Percentiles rank a stretch among this genome's conserved stretches.
These are phyloP conservation scores for Trypanosoma congolense DNA, from an alignment of 208 protist genomes.

Conservation along the genomic window DNA sequence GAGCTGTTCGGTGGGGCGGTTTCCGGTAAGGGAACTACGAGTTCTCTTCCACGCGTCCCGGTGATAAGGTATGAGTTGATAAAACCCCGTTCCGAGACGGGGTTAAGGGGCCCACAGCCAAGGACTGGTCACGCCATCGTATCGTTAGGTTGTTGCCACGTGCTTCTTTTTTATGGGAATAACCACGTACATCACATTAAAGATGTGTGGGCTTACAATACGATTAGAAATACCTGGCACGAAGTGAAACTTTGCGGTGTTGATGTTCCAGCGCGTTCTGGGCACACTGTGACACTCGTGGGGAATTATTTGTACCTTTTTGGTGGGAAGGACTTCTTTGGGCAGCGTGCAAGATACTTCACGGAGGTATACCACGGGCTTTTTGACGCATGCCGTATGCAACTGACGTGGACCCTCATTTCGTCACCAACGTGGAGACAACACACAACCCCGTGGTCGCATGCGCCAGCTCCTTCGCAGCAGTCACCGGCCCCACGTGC, in stretches of 20 bases:
- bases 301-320: constrained; percentile 16
- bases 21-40: not conserved
- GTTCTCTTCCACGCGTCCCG: not conserved
- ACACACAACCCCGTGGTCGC: not conserved
- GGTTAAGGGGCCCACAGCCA: not conserved
- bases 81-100: not conserved
- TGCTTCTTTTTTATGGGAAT: constrained; percentile 24
- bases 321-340: constrained; percentile 22
- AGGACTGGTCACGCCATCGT: constrained; percentile 19
- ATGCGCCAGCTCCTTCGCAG: no score
- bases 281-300: constrained; percentile 19
- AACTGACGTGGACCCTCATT: constrained; percentile 13
- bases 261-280: constrained; percentile 15
- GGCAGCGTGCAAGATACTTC: not conserved
- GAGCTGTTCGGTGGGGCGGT: not conserved
- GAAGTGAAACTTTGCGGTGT: constrained; percentile 10
- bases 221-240: constrained; percentile 8
- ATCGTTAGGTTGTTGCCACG: not conserved
- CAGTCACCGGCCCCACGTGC: no score
- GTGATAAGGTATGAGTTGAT: constrained; percentile 14
- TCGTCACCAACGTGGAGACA: not conserved
- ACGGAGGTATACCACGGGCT: constrained; percentile 16
- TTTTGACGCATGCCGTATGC: constrained; percentile 8
- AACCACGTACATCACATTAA: constrained; percentile 11
- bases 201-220: constrained; percentile 17